Evolutionary conservation across 768 basidiomycete genomes (phyloP).

Genomic region (Mycena chlorophos): DNA sequence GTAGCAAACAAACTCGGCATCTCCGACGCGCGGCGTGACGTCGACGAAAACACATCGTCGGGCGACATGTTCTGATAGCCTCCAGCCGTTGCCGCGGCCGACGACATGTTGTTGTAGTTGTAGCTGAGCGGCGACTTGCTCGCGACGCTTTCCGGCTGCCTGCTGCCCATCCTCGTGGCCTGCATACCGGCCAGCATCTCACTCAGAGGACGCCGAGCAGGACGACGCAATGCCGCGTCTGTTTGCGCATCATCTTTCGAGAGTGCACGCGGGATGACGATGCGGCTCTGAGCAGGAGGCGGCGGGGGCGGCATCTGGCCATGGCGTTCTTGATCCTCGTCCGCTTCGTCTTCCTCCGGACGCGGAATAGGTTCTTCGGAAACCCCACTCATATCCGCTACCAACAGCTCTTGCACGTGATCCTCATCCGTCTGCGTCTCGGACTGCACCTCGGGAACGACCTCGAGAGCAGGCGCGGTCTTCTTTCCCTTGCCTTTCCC

Average conservation of each 20-base stretch:
- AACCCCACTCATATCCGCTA: neutral
- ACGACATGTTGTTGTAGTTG: neutral
- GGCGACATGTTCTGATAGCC: neutral
- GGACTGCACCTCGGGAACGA: neutral
- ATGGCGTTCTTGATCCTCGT: neutral
- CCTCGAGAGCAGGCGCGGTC: neutral
- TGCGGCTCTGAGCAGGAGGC: neutral
- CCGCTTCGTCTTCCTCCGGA: neutral
- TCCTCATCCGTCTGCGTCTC: constrained; percentile 1
- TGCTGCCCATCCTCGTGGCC: neutral
- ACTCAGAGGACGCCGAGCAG: neutral
- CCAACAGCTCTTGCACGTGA: neutral
- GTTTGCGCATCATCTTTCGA: neutral
- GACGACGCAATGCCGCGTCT: neutral
- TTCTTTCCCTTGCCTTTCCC: neutral
- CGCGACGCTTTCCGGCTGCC: neutral
- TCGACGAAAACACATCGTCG: neutral
- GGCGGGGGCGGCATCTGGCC: neutral
- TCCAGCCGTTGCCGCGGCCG: neutral
- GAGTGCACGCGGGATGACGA: neutral
- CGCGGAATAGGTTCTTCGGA: neutral
- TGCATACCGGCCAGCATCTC: neutral
- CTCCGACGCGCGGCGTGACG: neutral
- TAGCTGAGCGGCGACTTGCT: neutral
- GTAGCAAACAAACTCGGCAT: neutral